Evolutionary conservation across 2,329 filamentous ascomycete genomes (phyloP).

Genomic region (Graphilbum fragrans): DNA sequence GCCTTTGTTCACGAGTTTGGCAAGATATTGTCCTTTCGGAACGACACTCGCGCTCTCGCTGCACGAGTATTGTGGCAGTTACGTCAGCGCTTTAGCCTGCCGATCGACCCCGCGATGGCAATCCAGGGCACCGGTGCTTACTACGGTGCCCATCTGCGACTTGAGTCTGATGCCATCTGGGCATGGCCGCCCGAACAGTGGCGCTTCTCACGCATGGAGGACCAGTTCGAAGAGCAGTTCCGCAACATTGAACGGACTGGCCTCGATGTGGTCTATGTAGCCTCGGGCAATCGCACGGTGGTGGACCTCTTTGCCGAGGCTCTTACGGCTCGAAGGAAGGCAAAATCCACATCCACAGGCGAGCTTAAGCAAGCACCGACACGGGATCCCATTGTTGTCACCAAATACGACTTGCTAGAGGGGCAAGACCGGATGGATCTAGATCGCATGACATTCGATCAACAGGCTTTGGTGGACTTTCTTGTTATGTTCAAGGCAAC

Average conservation of each 20-base stretch:
- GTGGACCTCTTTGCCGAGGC: constrained; percentile 14
- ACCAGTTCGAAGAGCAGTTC: constrained; percentile 19
- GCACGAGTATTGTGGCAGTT: constrained; percentile 16
- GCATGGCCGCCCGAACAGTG: constrained; percentile 18
- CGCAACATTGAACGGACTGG: constrained; percentile 13
- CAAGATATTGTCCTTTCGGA: constrained; percentile 20
- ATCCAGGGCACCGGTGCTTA: constrained; percentile 13
- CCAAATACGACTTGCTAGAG: constrained; percentile 17
- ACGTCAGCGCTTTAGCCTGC: constrained; percentile 9
- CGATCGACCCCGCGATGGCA: constrained; percentile 14
- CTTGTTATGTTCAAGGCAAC: constrained; percentile 19
- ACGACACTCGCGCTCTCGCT: constrained; percentile 17
- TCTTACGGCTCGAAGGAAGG: neutral
- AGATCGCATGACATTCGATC: constrained; percentile 17
- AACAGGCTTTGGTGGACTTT: constrained; percentile 21
- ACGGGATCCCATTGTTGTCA: constrained; percentile 16
- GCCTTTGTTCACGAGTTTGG: constrained; percentile 20
- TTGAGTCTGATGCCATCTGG: constrained; percentile 18
- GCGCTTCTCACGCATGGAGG: constrained; percentile 17
- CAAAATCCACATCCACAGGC: too few relatives aligned
- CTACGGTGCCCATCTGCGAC: constrained; percentile 19
- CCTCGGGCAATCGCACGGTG: constrained; percentile 16
- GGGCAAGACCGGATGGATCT: constrained; percentile 11
- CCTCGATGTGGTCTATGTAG: constrained; percentile 17
- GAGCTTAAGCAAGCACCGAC: too few relatives aligned